These are phyloP conservation scores for Dichotomopilus funicola DNA, from an alignment of 2,329 filamentous ascomycete genomes.

Conservation along the genomic window DNA sequence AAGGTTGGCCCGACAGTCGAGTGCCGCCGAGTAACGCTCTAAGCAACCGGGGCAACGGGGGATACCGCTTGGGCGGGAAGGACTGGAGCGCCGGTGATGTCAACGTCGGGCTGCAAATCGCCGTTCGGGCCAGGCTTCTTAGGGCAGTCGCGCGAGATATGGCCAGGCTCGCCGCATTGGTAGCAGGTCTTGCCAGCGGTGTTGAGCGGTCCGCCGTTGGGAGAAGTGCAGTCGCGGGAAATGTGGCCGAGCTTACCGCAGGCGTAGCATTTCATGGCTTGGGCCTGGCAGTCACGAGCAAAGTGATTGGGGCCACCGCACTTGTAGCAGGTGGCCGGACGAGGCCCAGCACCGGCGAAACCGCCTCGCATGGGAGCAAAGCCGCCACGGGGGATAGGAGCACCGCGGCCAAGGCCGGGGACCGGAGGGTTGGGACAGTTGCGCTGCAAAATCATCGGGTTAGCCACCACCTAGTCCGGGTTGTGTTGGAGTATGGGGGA, in stretches of 20 bases:
- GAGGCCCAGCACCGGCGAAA: slow-evolving; percentile 56
- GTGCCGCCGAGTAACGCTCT: slow-evolving; percentile 8
- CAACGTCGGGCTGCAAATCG: slow-evolving; percentile 42
- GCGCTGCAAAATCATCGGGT: slow-evolving; percentile 44
- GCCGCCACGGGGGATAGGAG: slow-evolving; percentile 63
- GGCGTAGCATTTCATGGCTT: slow-evolving; percentile 97
- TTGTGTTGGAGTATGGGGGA: neutral
- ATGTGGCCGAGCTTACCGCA: slow-evolving; percentile 95
- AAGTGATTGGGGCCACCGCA: slow-evolving; percentile 92
- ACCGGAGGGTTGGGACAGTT: slow-evolving; percentile 73
- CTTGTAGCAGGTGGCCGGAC: slow-evolving; percentile 66
- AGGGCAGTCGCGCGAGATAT: slow-evolving; percentile 93
- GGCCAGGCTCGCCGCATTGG: slow-evolving; percentile 88
- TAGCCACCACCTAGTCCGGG: neutral
- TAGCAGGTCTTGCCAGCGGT: slow-evolving; percentile 98
- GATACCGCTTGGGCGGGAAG: slow-evolving; percentile 32
- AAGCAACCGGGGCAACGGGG: slow-evolving; percentile 35
- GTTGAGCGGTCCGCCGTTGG: slow-evolving; percentile 92
- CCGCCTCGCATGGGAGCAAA: slow-evolving; percentile 62
- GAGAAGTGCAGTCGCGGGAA: slow-evolving; percentile 87
- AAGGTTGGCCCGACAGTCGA: slow-evolving; percentile 6
- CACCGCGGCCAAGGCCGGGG: slow-evolving; percentile 57
- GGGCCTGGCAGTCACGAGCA: slow-evolving; percentile 94
- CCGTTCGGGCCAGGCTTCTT: slow-evolving; percentile 54
- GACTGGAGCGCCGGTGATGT: slow-evolving; percentile 36